A percentile compares a stretch with the other conserved stretches of the same genome.
phyloP scores from a whole-genome alignment of 768 basidiomycete genomes.

The Mycena sanguinolenta region DNA sequence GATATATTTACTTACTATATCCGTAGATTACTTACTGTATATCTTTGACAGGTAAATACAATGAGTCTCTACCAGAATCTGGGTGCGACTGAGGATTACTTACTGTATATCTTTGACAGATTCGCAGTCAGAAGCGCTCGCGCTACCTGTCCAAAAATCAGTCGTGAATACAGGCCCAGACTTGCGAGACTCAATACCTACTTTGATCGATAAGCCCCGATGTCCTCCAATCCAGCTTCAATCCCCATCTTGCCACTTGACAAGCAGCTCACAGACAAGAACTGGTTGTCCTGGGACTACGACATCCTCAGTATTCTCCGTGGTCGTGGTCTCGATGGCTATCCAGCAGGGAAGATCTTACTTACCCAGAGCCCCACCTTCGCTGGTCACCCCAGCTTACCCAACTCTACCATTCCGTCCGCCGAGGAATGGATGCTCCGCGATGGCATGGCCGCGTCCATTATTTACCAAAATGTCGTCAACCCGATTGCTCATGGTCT shows the following conservation, averaged over 20 bases:
- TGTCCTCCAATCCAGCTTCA: too few relatives aligned
- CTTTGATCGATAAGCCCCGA: too few relatives aligned
- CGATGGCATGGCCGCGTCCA: not conserved
- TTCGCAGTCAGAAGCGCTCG: too few relatives aligned
- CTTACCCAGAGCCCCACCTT: not conserved
- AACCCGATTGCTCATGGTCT: conserved; percentile 20
- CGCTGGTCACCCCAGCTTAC: not conserved
- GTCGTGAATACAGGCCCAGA: too few relatives aligned
- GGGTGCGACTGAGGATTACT: too few relatives aligned
- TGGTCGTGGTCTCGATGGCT: not conserved
- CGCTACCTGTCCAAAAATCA: too few relatives aligned
- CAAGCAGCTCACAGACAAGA: not conserved
- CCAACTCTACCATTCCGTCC: conserved; percentile 19
- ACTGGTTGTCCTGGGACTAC: not conserved
- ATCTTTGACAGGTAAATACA: too few relatives aligned
- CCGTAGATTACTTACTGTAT: too few relatives aligned
- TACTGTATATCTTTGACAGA: too few relatives aligned
- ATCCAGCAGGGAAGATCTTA: conserved; percentile 6
- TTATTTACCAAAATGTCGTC: conserved; percentile 28
- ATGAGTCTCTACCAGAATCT: too few relatives aligned
- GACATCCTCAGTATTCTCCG: not conserved
- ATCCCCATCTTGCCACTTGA: conserved; percentile 7
- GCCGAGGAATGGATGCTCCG: conserved; percentile 27
- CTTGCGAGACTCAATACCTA: too few relatives aligned
- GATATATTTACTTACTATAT: too few relatives aligned